Conservation (phyloP, 768 basidiomycete species). For the Hydnum rufescens region DNA sequence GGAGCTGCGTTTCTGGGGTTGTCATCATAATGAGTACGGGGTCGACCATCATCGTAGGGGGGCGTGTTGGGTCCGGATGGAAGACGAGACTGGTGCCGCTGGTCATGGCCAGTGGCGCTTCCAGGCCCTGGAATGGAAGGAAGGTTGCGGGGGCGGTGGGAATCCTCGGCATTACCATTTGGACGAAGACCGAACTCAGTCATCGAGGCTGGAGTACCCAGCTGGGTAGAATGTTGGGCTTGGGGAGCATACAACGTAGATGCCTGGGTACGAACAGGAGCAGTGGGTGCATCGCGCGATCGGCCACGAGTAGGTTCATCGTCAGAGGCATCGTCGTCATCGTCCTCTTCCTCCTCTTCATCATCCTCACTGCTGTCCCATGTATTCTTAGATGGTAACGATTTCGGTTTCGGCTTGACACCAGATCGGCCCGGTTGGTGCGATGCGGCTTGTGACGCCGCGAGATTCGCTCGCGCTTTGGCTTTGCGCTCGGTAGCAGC, state of each 20-base stretch:
- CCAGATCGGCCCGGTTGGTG: constrained; percentile 49
- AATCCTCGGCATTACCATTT: neutral
- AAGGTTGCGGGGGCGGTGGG: constrained; percentile 14
- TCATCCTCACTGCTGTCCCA: constrained; percentile 66
- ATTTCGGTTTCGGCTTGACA: constrained; percentile 18
- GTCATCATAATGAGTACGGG: constrained; percentile 29
- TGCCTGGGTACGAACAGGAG: constrained; percentile 1
- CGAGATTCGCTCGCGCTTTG: constrained; percentile 65
- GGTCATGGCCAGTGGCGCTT: neutral
- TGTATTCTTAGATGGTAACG: constrained; percentile 23
- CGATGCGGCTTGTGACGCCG: constrained; percentile 57
- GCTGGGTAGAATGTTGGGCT: constrained; percentile 3
- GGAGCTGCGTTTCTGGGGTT: constrained; percentile 16
- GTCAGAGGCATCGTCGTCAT: constrained; percentile 20
- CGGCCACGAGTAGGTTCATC: constrained; percentile 5
- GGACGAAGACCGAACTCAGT: neutral
- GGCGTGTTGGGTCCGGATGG: neutral
- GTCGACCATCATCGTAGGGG: constrained; percentile 20
- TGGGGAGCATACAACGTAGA: constrained; percentile 4
- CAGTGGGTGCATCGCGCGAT: neutral
- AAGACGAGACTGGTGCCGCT: neutral
- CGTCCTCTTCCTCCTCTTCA: constrained; percentile 58
- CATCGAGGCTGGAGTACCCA: neutral
- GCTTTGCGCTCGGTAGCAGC: constrained; percentile 72
- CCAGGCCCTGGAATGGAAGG: constrained; percentile 11